Base-by-base conservation (phyloP, 306 rosid genomes). In the Vigna radiata region DNA sequence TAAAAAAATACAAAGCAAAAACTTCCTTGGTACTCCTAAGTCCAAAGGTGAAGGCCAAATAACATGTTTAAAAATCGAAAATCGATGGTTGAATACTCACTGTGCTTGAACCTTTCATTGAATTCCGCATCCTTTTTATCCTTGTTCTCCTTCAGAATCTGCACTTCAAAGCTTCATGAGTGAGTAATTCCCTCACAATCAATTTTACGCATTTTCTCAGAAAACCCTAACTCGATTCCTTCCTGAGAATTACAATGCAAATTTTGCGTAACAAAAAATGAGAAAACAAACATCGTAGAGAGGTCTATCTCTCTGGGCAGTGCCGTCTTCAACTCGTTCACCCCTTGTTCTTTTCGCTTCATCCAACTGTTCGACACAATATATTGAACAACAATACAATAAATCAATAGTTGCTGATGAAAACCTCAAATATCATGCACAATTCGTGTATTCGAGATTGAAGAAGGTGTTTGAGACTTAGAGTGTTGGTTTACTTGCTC, bases 91-190 rank as follows among this genome's bases (percentile, higher is more conserved):
- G 66, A 67, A 75, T 60, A 89, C 97, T 84, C 80, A 94, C 98
- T 90, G 77, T 95, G 98, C 89, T 95, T 95, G 79, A 95, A 95
- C 39, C 97, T 88, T 75, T 95, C 98, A 70, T 84, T 92, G 75
- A 95, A 95, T 78, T 95, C 97, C 0, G 97, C 95, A 77, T 94
- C 98, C 66, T 72, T 77, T 87, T 89, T 91, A 85, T 94, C 98
- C 83, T 92, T 94, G 36, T 94, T 91, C 74, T 94, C 97, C 88
- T 88, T 92, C 14, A 91, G 82, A 83, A 93, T 87, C 98, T 93
- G 87, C 81, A 85, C 27, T 9, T 1, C 6, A 56, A 79, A 77
- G 17, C 68, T 50, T 72, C 23, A 43, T 10, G 29, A 31, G 27
- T 48, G 43, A 64, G 25, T 46, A 25, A 62, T 25, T 55, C 11